These are phyloP conservation scores for Ambrosiella beaveri DNA, from an alignment of 2,329 filamentous ascomycete genomes.

Conservation along the genomic window DNA sequence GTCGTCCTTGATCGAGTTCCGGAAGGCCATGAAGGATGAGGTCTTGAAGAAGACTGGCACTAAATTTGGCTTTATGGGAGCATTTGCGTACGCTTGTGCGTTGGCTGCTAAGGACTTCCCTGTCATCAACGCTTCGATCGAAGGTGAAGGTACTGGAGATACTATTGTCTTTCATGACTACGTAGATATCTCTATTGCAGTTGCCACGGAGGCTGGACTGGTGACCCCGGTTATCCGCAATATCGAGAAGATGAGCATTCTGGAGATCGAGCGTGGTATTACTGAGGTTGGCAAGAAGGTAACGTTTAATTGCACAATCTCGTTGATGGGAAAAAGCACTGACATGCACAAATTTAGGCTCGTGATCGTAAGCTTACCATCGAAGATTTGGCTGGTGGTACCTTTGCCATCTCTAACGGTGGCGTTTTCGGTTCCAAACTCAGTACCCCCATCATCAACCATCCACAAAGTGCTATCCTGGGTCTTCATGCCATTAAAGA, in stretches of 20 bases:
- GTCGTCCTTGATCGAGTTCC: slow-evolving; percentile 93
- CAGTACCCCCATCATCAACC: slow-evolving; percentile 97
- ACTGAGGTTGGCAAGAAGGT: slow-evolving; percentile 94
- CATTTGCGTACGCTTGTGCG: slow-evolving; percentile 77
- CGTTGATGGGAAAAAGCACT: slow-evolving; percentile 1
- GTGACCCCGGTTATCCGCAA: slow-evolving; percentile 95
- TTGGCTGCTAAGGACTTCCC: slow-evolving; percentile 92
- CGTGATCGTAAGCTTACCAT: slow-evolving; percentile 94
- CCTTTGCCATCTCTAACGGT: slow-evolving; percentile 94
- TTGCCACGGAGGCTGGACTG: slow-evolving; percentile 91
- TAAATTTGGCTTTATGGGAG: slow-evolving; percentile 99
- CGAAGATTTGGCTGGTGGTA: slow-evolving; percentile 97
- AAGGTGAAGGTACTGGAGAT: slow-evolving; percentile 85
- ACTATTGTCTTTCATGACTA: slow-evolving; percentile 98
- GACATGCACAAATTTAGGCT: slow-evolving; percentile 36
- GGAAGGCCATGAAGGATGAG: slow-evolving; percentile 94
- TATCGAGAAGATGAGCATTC: slow-evolving; percentile 69
- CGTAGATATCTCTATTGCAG: slow-evolving; percentile 91
- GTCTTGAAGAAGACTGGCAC: slow-evolving; percentile 89
- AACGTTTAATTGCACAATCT: slow-evolving; percentile 14
- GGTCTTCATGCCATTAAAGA: slow-evolving; percentile 96
- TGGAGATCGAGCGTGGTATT: slow-evolving; percentile 80
- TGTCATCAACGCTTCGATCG: slow-evolving; percentile 88
- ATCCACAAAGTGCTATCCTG: slow-evolving; percentile 80
- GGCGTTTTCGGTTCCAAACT: slow-evolving; percentile 94